A percentile compares a stretch with the other conserved stretches of the same genome.
Evolutionary conservation across 2,329 filamentous ascomycete species (phyloP).

Genomic region (Diplocarpon rosae): DNA sequence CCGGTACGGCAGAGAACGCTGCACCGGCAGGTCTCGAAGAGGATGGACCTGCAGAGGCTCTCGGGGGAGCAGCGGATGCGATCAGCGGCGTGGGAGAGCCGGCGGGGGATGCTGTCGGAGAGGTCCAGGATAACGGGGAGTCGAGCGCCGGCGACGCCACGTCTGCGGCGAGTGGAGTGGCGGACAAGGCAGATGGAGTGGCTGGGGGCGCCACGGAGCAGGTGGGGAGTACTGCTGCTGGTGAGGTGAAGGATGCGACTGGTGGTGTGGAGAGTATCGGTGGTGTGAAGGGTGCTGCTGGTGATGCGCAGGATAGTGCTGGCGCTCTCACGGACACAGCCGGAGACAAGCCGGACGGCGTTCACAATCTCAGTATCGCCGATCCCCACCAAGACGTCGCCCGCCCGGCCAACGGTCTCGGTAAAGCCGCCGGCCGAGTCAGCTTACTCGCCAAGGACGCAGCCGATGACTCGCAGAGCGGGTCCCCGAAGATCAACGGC

Average conservation of each 20-base stretch:
- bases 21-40: not conserved
- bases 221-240: not conserved
- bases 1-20: not conserved
- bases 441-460: too few species aligned
- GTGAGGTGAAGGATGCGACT: too few species aligned
- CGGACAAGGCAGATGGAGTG: not conserved
- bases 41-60: constrained; percentile 2
- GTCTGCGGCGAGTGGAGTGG: not conserved
- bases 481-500: too few species aligned
- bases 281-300: not conserved
- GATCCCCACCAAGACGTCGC: too few species aligned
- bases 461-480: too few species aligned
- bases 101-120: constrained; percentile 3
- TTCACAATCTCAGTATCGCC: too few species aligned
- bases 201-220: not conserved
- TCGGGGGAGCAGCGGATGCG: constrained; percentile 1
- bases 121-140: constrained; percentile 2
- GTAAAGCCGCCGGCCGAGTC: too few species aligned
- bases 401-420: too few species aligned
- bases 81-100: constrained; percentile 6
- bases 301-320: constrained; percentile 3
- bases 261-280: not conserved
- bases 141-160: not conserved
- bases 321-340: constrained; percentile 5
- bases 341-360: not conserved